Evolutionary conservation across 208 protist genomes (phyloP).

Genomic region (Acanthamoeba triangularis): DNA sequence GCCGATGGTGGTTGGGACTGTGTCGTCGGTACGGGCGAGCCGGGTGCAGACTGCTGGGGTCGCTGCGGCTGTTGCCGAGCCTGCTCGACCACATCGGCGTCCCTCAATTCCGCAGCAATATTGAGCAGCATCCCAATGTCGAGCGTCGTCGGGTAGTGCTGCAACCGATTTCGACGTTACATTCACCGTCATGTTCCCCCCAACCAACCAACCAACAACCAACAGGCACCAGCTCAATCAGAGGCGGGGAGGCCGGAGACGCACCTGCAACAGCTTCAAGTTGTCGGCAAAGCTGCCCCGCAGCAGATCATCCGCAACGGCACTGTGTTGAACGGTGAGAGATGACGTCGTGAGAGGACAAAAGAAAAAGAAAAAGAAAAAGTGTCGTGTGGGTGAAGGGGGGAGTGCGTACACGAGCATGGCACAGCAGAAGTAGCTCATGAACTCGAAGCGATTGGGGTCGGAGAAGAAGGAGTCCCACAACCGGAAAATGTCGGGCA

Average conservation of each 20-base stretch:
- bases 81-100: conserved; percentile 1
- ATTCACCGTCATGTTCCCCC: no score
- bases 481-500: conserved; percentile 91
- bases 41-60: not conserved
- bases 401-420: conserved; percentile 83
- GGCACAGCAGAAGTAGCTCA: conserved; percentile 87
- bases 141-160: conserved; percentile 53
- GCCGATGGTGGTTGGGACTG: not conserved
- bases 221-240: no score
- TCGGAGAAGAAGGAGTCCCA: conserved; percentile 93
- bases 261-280: conserved; percentile 84
- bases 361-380: not conserved
- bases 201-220: no score
- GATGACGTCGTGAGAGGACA: not conserved
- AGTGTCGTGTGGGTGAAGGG: not conserved
- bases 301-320: conserved; percentile 79
- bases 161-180: no score
- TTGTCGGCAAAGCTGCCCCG: conserved; percentile 83
- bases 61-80: not conserved
- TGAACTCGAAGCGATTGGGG: conserved; percentile 85
- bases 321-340: conserved; percentile 8
- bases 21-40: not conserved
- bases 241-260: no score
- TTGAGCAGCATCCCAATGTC: conserved; percentile 60
- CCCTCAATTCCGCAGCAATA: not conserved